Base-by-base conservation (phyloP, 495 filamentous ascomycete genomes). In the Articulospora tetracladia region DNA sequence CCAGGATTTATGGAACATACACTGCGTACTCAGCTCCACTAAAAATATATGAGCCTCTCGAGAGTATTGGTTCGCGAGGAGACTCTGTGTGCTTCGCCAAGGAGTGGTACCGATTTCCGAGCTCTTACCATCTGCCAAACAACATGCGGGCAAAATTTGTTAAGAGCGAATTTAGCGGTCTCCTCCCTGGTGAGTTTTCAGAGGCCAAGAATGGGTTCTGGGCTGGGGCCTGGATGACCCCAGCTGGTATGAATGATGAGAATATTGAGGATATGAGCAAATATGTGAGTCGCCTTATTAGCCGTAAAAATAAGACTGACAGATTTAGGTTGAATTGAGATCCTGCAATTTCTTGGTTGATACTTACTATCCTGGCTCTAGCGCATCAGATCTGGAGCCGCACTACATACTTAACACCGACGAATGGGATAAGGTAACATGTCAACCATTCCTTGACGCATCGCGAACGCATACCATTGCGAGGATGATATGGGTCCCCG, bases 51-150 rank as follows among this genome's bases (percentile, higher is more conserved):
- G 39, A 68, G 24, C 76, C 75, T 0, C 75, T 86, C 1, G 71
- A 76, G 17, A 56, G 32, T 30, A 57, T 86, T 6, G 76, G 77
- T 8, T 70, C 76, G 2, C 68, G 71, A 1, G 86, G 85, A n/a
- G 86, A 86, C 47, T 84, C 76, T 26, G 83, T 99, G 3, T 99
- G 95, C 72, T 81, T 97, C 49, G 93, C 89, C 44, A 98, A 97
- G 70, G 95, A 99, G 70, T 99, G 95, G 95, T 97, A 99, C 70
- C 90, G 95, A 50, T 99, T 96, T 68, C 95, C 95, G 12, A 92
- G 90, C 15, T 93, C 91, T 3, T 98, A 93, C 74, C 90, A 93
- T 70, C 78, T 99, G 0, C 95, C 95, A 0, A 71, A 85, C 7
- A 79, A 79, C 47, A 87, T 92, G 80, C 82, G 81, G 44, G 90